phyloP scores from a whole-genome alignment of 345 rosid species.

The Citrus unshiu region DNA sequence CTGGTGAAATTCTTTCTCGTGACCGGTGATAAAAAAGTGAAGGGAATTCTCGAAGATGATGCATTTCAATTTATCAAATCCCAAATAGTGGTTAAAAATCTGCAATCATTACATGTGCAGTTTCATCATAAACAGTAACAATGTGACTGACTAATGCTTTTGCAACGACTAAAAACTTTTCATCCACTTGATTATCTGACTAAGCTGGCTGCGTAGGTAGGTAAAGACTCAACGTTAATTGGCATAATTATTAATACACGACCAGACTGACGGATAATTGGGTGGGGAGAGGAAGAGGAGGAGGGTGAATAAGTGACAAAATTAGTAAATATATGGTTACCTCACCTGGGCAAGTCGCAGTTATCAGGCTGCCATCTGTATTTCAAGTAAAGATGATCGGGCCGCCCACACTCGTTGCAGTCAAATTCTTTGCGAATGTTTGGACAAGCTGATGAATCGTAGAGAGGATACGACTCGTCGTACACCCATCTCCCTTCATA shows the following conservation, averaged over 20 bases:
- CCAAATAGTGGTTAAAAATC: too few species aligned
- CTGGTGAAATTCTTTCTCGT: not conserved
- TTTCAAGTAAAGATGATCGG: slow-evolving; percentile 60
- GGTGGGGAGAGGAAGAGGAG: not conserved
- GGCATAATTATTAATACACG: too few species aligned
- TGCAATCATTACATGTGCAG: not conserved
- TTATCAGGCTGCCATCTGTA: slow-evolving; percentile 75
- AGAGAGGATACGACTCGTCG: slow-evolving; percentile 68
- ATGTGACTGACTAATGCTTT: not conserved
- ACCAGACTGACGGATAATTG: too few species aligned
- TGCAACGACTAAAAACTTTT: too few species aligned
- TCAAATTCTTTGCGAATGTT: slow-evolving; percentile 75
- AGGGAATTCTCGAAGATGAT: not conserved
- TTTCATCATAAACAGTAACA: not conserved
- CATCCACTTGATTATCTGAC: too few species aligned
- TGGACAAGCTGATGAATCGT: slow-evolving; percentile 62
- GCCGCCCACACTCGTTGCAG: slow-evolving; percentile 79
- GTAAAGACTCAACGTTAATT: too few species aligned
- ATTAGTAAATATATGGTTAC: slow-evolving; percentile 18
- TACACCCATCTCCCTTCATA: slow-evolving; percentile 72
- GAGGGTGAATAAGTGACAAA: not conserved
- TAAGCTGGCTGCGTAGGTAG: too few species aligned
- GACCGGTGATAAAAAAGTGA: not conserved
- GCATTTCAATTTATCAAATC: not conserved
- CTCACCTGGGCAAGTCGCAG: slow-evolving; percentile 53